Conservation (phyloP, 2,329 filamentous ascomycete species). For the Sporothrix euskadiensis region DNA sequence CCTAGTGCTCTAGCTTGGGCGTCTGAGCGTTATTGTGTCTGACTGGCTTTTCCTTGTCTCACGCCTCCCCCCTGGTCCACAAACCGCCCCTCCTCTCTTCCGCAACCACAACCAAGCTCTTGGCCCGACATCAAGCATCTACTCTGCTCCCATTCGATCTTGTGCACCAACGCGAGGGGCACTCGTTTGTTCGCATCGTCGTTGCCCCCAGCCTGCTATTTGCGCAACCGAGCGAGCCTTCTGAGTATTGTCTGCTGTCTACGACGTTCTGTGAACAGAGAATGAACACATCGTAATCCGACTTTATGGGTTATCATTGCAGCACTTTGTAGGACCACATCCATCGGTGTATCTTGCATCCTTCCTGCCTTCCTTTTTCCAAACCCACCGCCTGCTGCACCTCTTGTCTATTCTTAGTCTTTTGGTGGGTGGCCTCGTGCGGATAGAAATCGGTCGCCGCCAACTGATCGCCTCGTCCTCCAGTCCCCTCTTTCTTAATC, state of each 20-base stretch:
- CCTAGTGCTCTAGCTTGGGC: background rate
- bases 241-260: too few relatives aligned
- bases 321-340: background rate
- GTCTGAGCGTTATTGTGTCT: background rate
- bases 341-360: background rate
- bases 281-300: too few relatives aligned
- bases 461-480: slow-evolving; percentile 17
- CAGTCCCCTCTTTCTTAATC: background rate
- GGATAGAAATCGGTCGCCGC: slow-evolving; percentile 26
- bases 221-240: background rate
- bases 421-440: slow-evolving; percentile 9
- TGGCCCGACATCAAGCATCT: background rate
- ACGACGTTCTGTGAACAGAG: too few relatives aligned
- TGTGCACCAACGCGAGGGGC: slow-evolving; percentile 6
- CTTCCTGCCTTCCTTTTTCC: background rate
- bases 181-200: slow-evolving; percentile 1
- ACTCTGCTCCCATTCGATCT: slow-evolving; percentile 11
- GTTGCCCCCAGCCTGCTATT: background rate
- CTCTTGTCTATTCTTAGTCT: slow-evolving; percentile 14
- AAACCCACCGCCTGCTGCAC: background rate
- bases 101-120: slow-evolving; percentile 1
- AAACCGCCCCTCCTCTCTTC: slow-evolving; percentile 18
- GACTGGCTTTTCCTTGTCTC: background rate
- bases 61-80: slow-evolving; percentile 17
- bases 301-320: background rate